Percentiles rank a stretch among this genome's conserved stretches.
These are phyloP conservation scores for Globisporangium parvum DNA, from an alignment of 352 stramenopile genomes.

Conservation along the genomic window DNA sequence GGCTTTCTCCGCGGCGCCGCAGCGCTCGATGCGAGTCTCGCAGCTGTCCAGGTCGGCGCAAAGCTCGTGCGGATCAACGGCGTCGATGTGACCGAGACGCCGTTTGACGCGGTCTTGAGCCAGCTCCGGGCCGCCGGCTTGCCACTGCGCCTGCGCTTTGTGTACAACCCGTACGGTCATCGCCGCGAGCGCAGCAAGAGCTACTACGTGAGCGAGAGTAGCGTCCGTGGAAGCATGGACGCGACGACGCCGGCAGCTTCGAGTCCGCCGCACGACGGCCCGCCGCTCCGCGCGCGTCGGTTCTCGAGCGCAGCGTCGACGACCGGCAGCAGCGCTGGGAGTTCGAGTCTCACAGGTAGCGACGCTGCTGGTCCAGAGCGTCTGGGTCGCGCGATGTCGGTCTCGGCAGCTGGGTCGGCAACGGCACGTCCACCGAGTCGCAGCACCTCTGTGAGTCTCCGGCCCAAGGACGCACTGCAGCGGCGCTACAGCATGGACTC, in stretches of 20 bases:
- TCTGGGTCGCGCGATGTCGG: not conserved
- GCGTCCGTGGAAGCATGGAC: conserved; percentile 8
- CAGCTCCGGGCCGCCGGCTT: conserved; percentile 40
- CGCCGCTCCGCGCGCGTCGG: conserved; percentile 1
- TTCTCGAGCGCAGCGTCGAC: conserved; percentile 8
- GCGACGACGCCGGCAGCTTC: not conserved
- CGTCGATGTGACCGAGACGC: conserved; percentile 43
- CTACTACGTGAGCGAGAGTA: conserved; percentile 14
- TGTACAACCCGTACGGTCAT: conserved; percentile 51
- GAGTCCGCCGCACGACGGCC: too few species aligned
- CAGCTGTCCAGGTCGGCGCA: conserved; percentile 50
- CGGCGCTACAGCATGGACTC: conserved; percentile 56
- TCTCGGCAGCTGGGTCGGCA: not conserved
- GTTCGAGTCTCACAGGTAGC: not conserved
- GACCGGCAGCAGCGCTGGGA: not conserved
- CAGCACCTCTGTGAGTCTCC: not conserved
- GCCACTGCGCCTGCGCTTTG: conserved; percentile 58
- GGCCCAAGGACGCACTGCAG: conserved; percentile 7
- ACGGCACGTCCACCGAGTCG: not conserved
- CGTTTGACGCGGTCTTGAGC: conserved; percentile 58
- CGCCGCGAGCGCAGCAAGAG: conserved; percentile 19
- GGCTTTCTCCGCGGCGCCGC: conserved; percentile 56
- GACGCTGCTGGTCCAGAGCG: not conserved
- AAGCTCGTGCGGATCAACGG: conserved; percentile 73
- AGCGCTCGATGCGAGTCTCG: conserved; percentile 53